Evolutionary conservation across 192 early-diverging fungal species (phyloP).

Genomic region (Chytriomyces sp.): DNA sequence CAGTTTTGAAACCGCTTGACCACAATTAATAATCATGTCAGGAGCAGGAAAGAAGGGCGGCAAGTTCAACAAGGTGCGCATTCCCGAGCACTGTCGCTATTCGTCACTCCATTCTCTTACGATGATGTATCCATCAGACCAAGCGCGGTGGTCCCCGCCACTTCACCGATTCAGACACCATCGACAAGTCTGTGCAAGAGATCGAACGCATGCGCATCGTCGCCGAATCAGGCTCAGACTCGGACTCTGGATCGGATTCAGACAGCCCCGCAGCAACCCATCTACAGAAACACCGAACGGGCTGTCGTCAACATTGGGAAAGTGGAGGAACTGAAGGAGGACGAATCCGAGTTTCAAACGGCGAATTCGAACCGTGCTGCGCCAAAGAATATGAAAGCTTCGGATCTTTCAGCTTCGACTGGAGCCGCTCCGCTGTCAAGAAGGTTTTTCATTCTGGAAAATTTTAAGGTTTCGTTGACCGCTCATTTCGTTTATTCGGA

Average conservation of each 20-base stretch:
- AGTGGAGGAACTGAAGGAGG: too few relatives aligned
- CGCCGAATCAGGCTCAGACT: not conserved
- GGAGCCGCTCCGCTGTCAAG: conserved; percentile 37
- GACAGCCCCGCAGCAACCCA: too few relatives aligned
- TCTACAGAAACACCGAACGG: conserved; percentile 8
- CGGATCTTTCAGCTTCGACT: too few relatives aligned
- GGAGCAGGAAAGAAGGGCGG: too few relatives aligned
- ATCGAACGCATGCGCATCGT: not conserved
- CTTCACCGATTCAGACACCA: conserved; percentile 15
- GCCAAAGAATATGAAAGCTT: conserved; percentile 42
- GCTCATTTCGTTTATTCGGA: conserved; percentile 30
- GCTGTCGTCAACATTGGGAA: conserved; percentile 6
- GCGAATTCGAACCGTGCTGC: conserved; percentile 49
- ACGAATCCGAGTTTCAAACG: conserved; percentile 33
- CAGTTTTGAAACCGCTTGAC: too few relatives aligned
- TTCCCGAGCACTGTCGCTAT: too few relatives aligned
- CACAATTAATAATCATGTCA: too few relatives aligned
- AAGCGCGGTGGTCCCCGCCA: conserved; percentile 25
- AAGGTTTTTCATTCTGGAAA: too few relatives aligned
- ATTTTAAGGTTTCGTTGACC: too few relatives aligned
- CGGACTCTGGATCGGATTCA: not conserved
- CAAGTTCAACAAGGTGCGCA: conserved; percentile 27
- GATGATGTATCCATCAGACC: conserved; percentile 4
- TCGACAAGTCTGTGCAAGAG: not conserved
- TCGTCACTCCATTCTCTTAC: not conserved